phyloP scores from a whole-genome alignment of 495 filamentous ascomycete genomes.

The Coniosporium apollinis region DNA sequence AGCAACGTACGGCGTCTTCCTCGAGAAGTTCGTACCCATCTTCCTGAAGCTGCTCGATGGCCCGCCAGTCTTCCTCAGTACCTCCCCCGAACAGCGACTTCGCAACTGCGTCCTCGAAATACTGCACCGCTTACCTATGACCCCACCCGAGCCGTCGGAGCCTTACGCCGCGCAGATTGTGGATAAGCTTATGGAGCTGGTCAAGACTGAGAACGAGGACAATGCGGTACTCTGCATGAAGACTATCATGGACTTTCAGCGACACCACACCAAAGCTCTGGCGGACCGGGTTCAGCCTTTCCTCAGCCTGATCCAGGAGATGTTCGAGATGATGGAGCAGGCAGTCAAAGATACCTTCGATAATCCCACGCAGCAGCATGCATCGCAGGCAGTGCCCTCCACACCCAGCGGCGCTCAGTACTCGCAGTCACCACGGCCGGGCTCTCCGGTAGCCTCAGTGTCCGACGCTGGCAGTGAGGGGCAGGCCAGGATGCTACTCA shows the following conservation, averaged over 20 bases:
- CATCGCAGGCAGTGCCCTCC: slow-evolving; percentile 37
- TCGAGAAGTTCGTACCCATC: slow-evolving; percentile 76
- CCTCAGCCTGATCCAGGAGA: slow-evolving; percentile 78
- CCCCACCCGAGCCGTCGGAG: slow-evolving; percentile 62
- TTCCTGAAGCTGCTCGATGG: slow-evolving; percentile 73
- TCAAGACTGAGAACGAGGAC: slow-evolving; percentile 88
- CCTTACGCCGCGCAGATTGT: slow-evolving; percentile 74
- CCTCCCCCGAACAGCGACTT: slow-evolving; percentile 72
- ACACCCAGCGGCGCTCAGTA: slow-evolving; percentile 62
- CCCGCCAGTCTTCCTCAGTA: slow-evolving; percentile 78
- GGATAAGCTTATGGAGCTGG: slow-evolving; percentile 72
- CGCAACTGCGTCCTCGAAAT: slow-evolving; percentile 89
- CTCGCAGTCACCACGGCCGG: slow-evolving; percentile 75
- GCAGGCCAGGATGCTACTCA: slow-evolving; percentile 57
- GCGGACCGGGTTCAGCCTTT: slow-evolving; percentile 71
- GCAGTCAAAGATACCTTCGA: slow-evolving; percentile 91
- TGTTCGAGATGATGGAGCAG: slow-evolving; percentile 86
- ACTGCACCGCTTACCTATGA: slow-evolving; percentile 75
- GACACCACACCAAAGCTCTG: slow-evolving; percentile 74
- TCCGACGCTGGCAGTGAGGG: slow-evolving; percentile 61
- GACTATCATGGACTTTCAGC: slow-evolving; percentile 88
- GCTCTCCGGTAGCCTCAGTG: slow-evolving; percentile 64
- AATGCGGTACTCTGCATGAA: slow-evolving; percentile 97
- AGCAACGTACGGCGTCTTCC: slow-evolving; percentile 53
- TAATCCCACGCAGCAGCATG: slow-evolving; percentile 44